Percentiles rank a stretch among this genome's conserved stretches.
Conservation (phyloP, 768 basidiomycete species). For the Suillus spraguei region DNA sequence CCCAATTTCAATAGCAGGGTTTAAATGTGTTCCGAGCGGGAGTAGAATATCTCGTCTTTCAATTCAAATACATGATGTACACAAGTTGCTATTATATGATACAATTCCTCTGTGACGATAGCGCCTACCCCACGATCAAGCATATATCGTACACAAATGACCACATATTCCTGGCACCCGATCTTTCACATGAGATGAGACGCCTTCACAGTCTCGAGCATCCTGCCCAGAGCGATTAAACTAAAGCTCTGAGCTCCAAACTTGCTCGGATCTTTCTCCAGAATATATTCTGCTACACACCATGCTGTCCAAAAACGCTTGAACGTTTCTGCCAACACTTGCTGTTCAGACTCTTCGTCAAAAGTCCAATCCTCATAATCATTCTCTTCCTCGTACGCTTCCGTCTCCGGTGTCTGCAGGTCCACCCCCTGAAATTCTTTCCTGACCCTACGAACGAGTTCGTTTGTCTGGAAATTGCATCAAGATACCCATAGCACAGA, state of each 20-base stretch:
- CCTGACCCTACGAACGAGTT: constrained; percentile 39
- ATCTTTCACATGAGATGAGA: constrained; percentile 10
- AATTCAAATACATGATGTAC: too few relatives aligned
- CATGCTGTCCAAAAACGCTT: constrained; percentile 48
- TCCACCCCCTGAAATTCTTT: constrained; percentile 29
- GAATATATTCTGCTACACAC: constrained; percentile 37
- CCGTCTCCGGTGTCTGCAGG: background rate
- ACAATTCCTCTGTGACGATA: too few relatives aligned
- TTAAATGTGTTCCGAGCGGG: too few relatives aligned
- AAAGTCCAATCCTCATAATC: constrained; percentile 30
- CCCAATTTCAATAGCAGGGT: too few relatives aligned
- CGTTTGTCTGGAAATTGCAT: constrained; percentile 37
- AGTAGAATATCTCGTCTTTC: too few relatives aligned
- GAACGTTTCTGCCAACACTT: constrained; percentile 33
- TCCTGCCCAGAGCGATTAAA: constrained; percentile 42
- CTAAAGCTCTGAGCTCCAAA: constrained; percentile 51
- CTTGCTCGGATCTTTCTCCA: constrained; percentile 25
- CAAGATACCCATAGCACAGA: background rate
- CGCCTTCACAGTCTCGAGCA: constrained; percentile 43
- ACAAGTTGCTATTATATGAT: too few relatives aligned
- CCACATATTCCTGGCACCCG: background rate
- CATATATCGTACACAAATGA: background rate
- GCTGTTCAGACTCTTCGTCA: constrained; percentile 18
- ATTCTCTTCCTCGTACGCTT: constrained; percentile 17
- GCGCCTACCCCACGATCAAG: background rate